Evolutionary conservation across 1,284 basidiomycete species (phyloP), one percentile per base, ranked within the genome.

Genomic region (Rhodofomes roseus): DNA sequence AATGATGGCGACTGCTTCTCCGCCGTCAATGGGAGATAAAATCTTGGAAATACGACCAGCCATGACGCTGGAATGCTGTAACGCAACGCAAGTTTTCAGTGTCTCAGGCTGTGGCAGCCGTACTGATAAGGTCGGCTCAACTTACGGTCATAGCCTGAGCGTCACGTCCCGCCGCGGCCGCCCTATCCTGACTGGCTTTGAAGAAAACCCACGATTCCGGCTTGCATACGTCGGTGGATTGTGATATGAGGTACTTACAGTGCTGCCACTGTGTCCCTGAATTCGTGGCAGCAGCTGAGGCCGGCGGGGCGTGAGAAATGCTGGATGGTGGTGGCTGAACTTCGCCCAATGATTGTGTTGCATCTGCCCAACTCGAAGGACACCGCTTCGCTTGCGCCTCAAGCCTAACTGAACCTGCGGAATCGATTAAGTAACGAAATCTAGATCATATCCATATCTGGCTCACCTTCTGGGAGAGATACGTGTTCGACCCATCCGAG

Each of bases 131-230:
- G n/a, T n/a, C n/a, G n/a, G n/a, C n/a, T n/a, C n/a, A n/a, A n/a
- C n/a, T n/a, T n/a, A n/a, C n/a, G n/a, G n/a, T n/a, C n/a, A n/a
- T n/a, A n/a, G n/a, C n/a, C n/a, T n/a, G 11, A 11, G 31, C 31
- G 31, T 34, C 31, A 34, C 23, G 37, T n/a, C 9, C 14, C 27
- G 20, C 9, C 1, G 20, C n/a, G n/a, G n/a, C n/a, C n/a, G n/a
- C n/a, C n/a, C n/a, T n/a, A n/a, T n/a, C n/a, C n/a, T n/a, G n/a
- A n/a, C n/a, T n/a, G 23, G n/a, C 2, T 20, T 18, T 43, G 37
- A 58, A 60, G 41, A 67, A 66, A 20, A 68, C 61, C 65, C 65
- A 68, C 7, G 62, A 65, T 4, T 51, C 53, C 4, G 36, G 29
- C 16, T 50, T 52, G 55, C 66, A 68, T 5, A 63, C 29, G 44